These are phyloP conservation scores for Phaeophleospora eucalypticola DNA, from an alignment of 2,329 filamentous ascomycete species.

Conservation along the genomic window DNA sequence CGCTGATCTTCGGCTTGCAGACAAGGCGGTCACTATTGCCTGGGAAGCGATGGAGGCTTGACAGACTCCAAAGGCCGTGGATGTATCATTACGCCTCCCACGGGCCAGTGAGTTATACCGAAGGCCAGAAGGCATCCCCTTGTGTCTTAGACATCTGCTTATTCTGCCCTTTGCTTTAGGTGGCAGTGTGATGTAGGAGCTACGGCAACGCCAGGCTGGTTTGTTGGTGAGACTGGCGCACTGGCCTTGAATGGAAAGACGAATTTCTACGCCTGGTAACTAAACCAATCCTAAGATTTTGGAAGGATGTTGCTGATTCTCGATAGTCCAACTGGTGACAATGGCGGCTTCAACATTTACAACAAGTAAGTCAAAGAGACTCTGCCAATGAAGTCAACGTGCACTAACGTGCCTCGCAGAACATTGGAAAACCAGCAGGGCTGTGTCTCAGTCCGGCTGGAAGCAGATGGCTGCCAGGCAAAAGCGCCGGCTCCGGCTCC, in stretches of 20 bases:
- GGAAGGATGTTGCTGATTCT: neutral
- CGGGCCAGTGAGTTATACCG: no score
- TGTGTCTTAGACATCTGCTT: no score
- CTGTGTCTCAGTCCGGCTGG: neutral
- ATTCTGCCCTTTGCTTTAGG: no score
- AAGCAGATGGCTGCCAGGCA: constrained; percentile 15
- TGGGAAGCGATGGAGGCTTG: constrained; percentile 51
- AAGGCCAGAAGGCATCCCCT: no score
- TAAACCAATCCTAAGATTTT: no score
- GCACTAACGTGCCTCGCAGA: neutral
- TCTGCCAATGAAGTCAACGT: neutral
- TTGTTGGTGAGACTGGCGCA: constrained; percentile 50
- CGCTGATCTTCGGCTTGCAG: no score
- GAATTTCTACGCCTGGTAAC: constrained; percentile 55
- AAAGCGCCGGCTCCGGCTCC: constrained; percentile 7
- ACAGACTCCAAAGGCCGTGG: constrained; percentile 55
- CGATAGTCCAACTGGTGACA: constrained; percentile 46
- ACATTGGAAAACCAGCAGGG: neutral
- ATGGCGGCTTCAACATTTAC: constrained; percentile 56
- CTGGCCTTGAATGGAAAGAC: constrained; percentile 51
- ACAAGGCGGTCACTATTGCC: constrained; percentile 48
- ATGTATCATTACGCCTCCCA: constrained; percentile 60
- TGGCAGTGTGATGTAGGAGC: constrained; percentile 59
- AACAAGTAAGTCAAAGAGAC: constrained; percentile 16
- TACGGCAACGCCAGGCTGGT: constrained; percentile 52